These are phyloP conservation scores for Amylostereum areolatum DNA, from an alignment of 1,284 basidiomycete species.

Conservation along the genomic window DNA sequence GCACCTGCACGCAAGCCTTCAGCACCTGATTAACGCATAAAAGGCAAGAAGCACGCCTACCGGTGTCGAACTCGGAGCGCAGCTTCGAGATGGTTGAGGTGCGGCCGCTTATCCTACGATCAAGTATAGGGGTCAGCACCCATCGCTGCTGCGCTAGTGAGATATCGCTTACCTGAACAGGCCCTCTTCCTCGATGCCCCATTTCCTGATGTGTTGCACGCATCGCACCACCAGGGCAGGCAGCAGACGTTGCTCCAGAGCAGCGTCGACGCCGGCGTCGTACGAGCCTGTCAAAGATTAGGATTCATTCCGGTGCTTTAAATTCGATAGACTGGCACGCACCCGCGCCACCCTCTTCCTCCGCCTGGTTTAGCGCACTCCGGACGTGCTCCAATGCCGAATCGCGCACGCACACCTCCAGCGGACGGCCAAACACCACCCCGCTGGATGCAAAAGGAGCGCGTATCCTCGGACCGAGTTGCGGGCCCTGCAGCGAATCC, in stretches of 20 bases:
- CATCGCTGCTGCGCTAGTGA: not conserved
- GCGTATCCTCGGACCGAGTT: constrained; percentile 50
- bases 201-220: constrained; percentile 71
- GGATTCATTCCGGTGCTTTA: too few relatives aligned
- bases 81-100: constrained; percentile 71
- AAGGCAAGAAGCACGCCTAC: constrained; percentile 30
- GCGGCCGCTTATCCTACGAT: constrained; percentile 62
- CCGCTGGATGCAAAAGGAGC: constrained; percentile 33
- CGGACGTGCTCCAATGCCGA: constrained; percentile 42
- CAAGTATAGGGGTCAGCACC: constrained; percentile 6
- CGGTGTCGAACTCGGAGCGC: constrained; percentile 79
- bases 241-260: constrained; percentile 49
- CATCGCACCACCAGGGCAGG: constrained; percentile 75
- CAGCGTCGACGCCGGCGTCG: constrained; percentile 14
- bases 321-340: too few relatives aligned
- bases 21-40: not conserved
- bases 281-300: too few relatives aligned
- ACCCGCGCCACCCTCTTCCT: too few relatives aligned
- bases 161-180: constrained; percentile 58
- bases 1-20: constrained; percentile 49
- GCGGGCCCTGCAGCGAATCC: constrained; percentile 42
- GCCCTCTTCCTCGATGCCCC: constrained; percentile 82
- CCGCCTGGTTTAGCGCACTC: constrained; percentile 2
- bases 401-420: constrained; percentile 53
- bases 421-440: constrained; percentile 58